Evolutionary conservation across 202 grass and related monocot genomes (phyloP).

Genomic region (Elaeis oleifera): DNA sequence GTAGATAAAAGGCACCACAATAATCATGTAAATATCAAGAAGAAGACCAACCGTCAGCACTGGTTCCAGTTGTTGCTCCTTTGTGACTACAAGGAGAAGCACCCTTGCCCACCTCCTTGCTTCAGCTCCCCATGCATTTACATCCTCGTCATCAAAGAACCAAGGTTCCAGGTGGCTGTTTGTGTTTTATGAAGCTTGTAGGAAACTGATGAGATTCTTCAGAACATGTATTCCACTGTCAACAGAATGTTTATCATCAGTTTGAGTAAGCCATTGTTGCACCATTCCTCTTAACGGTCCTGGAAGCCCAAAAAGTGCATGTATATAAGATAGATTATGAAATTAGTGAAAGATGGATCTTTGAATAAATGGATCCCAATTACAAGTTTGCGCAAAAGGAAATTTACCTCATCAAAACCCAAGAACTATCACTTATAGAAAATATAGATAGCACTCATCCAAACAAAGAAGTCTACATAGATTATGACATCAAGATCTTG

Average conservation of each 20-base stretch:
- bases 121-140: constrained; percentile 74
- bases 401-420: no score
- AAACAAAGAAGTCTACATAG: no score
- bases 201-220: constrained; percentile 68
- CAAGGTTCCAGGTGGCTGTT: constrained; percentile 25
- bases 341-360: no score
- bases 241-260: constrained; percentile 28
- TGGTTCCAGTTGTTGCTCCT: constrained; percentile 49
- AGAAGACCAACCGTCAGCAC: constrained; percentile 56
- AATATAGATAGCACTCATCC: no score
- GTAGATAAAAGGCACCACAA: background rate
- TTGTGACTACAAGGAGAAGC: constrained; percentile 65
- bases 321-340: no score
- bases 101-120: constrained; percentile 79
- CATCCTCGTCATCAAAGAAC: constrained; percentile 82
- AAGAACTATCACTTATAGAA: no score
- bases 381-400: no score
- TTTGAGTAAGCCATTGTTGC: constrained; percentile 66
- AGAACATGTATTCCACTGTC: constrained; percentile 33
- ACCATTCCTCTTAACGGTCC: constrained; percentile 55
- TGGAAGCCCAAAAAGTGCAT: constrained; percentile 25
- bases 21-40: constrained; percentile 16
- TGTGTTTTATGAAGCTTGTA: constrained; percentile 45
- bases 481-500: no score
- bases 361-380: no score